Base-by-base conservation (phyloP, 2,329 filamentous ascomycete species). In the Clonostachys byssicola region DNA sequence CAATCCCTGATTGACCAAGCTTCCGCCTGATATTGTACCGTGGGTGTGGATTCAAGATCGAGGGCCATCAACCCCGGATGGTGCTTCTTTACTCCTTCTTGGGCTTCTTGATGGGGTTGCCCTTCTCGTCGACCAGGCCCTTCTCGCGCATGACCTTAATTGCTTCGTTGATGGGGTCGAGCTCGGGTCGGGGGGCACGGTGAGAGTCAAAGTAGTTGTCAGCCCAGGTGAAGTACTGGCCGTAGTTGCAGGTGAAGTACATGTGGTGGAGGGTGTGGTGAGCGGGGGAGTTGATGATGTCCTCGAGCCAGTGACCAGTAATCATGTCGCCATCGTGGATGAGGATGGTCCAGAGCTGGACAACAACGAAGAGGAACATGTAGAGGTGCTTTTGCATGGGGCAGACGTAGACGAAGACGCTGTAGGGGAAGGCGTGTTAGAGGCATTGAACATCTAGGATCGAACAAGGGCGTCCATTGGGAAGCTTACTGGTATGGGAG, bases 261-360 rank as follows among this genome's bases (percentile, higher is more conserved):
- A 74, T 70, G 60, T 74, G 71, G 56, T 74, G 71, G 34, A 74
- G 61, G 5, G 70, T 73, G 62, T 74, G 71, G 56, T 72, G 70
- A 12, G 72, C 71, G 7, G 72, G 68, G 51, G 68, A 70, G 64
- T 74, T 74, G 63, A 74, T 67, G 16, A 67, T 60, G 67, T 68
- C 72, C 23, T 30, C 23, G 23, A 30, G 23, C 23, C 23, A 30
- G 53, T 74, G 69, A 45, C 67, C 70, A 13, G 70, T 62, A 45
- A 74, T 71, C 67, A 72, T 73, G 62, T 74, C 71, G 51, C 71
- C 71, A 52, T 74, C 71, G 59, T 74, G 71, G 45, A 74, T 74
- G 47, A 74, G 59, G 50, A 74, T 73, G 49, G 72, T 74, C 71
- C 72, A 75, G 54, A 75, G 60, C 56, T 74, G 70, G 42, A 75